A percentile compares a stretch with the other conserved stretches of the same genome.
Evolutionary conservation across 2,329 filamentous ascomycete species (phyloP).

Genomic region (Capronia americana): DNA sequence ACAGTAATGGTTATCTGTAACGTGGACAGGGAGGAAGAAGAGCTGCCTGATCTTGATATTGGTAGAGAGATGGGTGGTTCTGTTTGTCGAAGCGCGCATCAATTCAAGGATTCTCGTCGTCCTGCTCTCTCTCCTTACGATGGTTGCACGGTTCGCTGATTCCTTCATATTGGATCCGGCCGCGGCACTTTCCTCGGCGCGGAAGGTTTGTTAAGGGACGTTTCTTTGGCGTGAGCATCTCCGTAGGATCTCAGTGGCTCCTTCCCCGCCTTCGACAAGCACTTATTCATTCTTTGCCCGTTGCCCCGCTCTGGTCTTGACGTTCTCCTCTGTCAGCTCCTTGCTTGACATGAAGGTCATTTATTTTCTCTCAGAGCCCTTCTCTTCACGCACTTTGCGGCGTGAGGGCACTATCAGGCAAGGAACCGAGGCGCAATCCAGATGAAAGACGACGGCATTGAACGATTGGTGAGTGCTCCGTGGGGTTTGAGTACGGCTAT

Average conservation of each 20-base stretch:
- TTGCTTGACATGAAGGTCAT: background rate
- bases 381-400: too few species aligned
- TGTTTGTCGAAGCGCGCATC: background rate
- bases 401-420: too few species aligned
- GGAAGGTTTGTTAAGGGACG: too few species aligned
- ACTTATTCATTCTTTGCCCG: too few species aligned
- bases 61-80: too few species aligned
- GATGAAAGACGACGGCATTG: background rate
- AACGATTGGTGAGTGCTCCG: background rate
- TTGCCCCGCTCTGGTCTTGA: background rate
- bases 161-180: background rate
- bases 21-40: too few species aligned
- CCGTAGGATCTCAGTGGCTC: background rate
- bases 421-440: background rate
- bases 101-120: background rate
- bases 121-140: background rate
- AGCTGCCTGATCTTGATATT: too few species aligned
- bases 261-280: background rate
- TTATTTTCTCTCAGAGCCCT: too few species aligned
- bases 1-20: too few species aligned
- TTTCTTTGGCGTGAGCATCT: background rate
- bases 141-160: background rate
- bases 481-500: background rate
- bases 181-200: background rate
- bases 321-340: background rate